Evolutionary conservation across 768 basidiomycete species (phyloP), one percentile per base, ranked within the genome.

Genomic region (Kwoniella mangroviensis): DNA sequence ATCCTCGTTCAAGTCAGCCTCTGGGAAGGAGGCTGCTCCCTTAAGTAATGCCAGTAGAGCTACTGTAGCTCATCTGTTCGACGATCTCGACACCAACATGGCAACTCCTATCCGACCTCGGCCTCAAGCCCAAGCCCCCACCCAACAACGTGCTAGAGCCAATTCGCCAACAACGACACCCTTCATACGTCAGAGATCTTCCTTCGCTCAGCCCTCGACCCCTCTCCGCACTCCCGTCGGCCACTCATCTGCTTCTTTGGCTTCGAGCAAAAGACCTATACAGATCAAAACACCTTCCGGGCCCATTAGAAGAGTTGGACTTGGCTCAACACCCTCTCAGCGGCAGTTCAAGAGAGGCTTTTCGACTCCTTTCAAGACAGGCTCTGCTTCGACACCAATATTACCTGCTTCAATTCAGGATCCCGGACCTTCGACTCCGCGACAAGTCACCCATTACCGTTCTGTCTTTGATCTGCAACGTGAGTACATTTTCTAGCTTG

Each of bases 331-430:
- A 4, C 62, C 67, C 2, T 52, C 71, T 17, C 63, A 63, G 51
- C 61, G 66, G 5, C 56, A 61, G 2, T 64, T 60, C 42, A 73
- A 70, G 41, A 71, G 63, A 22, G 67, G 63, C 7, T 83, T 81
- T 45, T 52, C 58, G 10, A 79, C 78, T 4, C 82, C 82, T 1
- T 83, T 83, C 73, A 81, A 77, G 67, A 53, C 49, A 21, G 28
- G 61, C 17, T 11, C 26, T 13, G 43, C 11, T 15, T 26, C 34
- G 28, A 43, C 28, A 28, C 7, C 52, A 11, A 45, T 15, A 15
- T 28, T 26, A 21, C 52, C 52, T 58, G 51, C 59, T 42, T 13
- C 54, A 0, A 19, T 34, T 15, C 63, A 63, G 19, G 51, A 42
- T 21, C 51, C 52, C 15, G 54, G 22, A 22, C 40, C 67, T 7